Conservation (phyloP, 495 filamentous ascomycete species). For the Talaromyces stipitatus region DNA sequence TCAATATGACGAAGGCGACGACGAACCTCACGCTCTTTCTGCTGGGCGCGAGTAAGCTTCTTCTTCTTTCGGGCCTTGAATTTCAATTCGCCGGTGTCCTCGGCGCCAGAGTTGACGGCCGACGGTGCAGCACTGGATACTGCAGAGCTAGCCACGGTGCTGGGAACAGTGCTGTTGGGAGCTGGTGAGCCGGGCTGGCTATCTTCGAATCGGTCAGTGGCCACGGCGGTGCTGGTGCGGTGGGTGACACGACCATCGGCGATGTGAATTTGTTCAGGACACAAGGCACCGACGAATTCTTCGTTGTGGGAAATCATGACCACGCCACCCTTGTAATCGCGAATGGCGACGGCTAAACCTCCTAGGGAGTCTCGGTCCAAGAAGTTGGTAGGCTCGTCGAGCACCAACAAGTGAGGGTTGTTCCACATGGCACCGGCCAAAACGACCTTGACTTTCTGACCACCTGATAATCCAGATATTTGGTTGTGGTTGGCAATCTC, state of each 20-base stretch:
- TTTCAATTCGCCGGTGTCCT: constrained; percentile 75
- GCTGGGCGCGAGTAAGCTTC: constrained; percentile 94
- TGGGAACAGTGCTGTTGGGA: constrained; percentile 44
- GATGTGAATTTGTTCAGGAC: constrained; percentile 92
- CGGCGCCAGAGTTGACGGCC: constrained; percentile 77
- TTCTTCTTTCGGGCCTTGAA: constrained; percentile 96
- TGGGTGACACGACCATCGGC: constrained; percentile 77
- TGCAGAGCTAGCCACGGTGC: constrained; percentile 49
- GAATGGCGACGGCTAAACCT: constrained; percentile 90
- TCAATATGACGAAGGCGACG: constrained; percentile 90
- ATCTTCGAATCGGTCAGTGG: constrained; percentile 83
- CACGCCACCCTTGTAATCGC: constrained; percentile 95
- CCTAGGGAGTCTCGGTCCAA: constrained; percentile 95
- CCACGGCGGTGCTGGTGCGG: constrained; percentile 65
- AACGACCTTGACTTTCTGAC: constrained; percentile 99
- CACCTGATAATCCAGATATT: constrained; percentile 92
- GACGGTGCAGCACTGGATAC: constrained; percentile 53
- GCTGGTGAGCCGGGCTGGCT: constrained; percentile 55
- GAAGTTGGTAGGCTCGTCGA: constrained; percentile 99
- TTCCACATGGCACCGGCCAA: constrained; percentile 98
- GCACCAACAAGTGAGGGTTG: constrained; percentile 92
- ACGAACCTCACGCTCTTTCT: constrained; percentile 86
- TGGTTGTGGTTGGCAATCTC: constrained; percentile 99
- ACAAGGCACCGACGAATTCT: constrained; percentile 92
- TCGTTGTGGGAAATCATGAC: constrained; percentile 99